A percentile compares a stretch with the other conserved stretches of the same genome.
These are phyloP conservation scores for Piper longum DNA, from an alignment of 164 flowering plant species.

Conservation along the genomic window DNA sequence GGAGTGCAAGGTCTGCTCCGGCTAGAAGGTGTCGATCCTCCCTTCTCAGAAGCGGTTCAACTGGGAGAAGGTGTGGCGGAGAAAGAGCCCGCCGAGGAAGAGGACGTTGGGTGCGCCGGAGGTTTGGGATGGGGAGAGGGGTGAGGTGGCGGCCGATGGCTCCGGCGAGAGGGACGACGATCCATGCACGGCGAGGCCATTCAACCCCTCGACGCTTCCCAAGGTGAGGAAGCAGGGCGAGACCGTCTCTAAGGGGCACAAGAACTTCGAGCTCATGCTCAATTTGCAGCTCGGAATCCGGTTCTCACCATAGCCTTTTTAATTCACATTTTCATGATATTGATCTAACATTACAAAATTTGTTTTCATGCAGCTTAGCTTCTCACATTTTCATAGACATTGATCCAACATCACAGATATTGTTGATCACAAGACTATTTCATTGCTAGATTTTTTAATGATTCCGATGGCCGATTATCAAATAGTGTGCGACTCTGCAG, in stretches of 20 bases:
- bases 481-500: slow-evolving; percentile 14
- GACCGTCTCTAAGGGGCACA: slow-evolving; percentile 28
- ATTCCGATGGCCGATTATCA: no score
- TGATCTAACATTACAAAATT: no score
- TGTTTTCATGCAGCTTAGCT: no score
- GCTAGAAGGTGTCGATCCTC: slow-evolving; percentile 47
- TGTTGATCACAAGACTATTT: no score
- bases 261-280: slow-evolving; percentile 31
- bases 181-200: slow-evolving; percentile 27
- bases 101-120: not conserved
- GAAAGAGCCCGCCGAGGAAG: slow-evolving; percentile 35
- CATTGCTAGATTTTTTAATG: not conserved
- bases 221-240: slow-evolving; percentile 50
- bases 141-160: slow-evolving; percentile 26
- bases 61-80: slow-evolving; percentile 19
- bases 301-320: slow-evolving; percentile 1
- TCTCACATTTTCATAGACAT: no score
- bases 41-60: slow-evolving; percentile 60
- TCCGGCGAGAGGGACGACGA: slow-evolving; percentile 12
- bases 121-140: slow-evolving; percentile 1
- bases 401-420: no score
- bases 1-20: slow-evolving; percentile 39
- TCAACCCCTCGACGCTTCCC: slow-evolving; percentile 19
- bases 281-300: slow-evolving; percentile 30
- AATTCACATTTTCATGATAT: no score